phyloP scores from a whole-genome alignment of 1,284 basidiomycete species.

The Apiotrichum domesticum region DNA sequence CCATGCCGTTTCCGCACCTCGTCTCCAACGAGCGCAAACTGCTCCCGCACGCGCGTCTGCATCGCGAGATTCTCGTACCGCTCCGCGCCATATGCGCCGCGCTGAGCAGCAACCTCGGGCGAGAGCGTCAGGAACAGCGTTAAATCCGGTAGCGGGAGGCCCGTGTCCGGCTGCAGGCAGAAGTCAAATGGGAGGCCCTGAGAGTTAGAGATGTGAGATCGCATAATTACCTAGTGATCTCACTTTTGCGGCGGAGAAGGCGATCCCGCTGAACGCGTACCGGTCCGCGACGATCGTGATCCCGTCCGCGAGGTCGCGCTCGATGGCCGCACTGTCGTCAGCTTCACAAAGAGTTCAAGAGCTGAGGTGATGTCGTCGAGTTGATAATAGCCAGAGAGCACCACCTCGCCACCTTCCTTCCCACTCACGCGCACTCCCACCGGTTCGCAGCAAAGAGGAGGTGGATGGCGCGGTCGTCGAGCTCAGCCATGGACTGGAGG shows the following conservation, averaged over 20 bases:
- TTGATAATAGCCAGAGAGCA: not conserved
- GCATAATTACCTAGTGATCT: constrained; percentile 2
- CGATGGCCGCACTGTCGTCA: constrained; percentile 57
- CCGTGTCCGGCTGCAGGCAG: constrained; percentile 78
- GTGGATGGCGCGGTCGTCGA: constrained; percentile 89
- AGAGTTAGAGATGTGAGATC: not conserved
- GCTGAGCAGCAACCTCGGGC: constrained; percentile 60
- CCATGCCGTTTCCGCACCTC: constrained; percentile 46
- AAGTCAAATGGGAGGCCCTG: constrained; percentile 59
- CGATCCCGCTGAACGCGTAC: constrained; percentile 95
- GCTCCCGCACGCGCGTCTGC: constrained; percentile 61
- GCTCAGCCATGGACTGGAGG: constrained; percentile 70
- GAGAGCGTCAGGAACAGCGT: constrained; percentile 81
- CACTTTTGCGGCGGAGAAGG: constrained; percentile 83
- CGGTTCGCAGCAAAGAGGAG: constrained; percentile 94
- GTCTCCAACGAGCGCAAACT: constrained; percentile 59
- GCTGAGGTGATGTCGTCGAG: not conserved
- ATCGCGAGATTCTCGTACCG: constrained; percentile 76
- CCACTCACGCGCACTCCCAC: constrained; percentile 85
- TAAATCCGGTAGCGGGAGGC: constrained; percentile 81
- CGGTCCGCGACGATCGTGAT: constrained; percentile 81
- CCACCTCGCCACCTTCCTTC: not conserved
- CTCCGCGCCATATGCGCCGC: constrained; percentile 88
- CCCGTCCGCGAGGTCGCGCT: constrained; percentile 58
- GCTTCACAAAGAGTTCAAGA: not conserved